Base-by-base conservation (phyloP, 805 yeast species). In the Millerago galiae region DNA sequence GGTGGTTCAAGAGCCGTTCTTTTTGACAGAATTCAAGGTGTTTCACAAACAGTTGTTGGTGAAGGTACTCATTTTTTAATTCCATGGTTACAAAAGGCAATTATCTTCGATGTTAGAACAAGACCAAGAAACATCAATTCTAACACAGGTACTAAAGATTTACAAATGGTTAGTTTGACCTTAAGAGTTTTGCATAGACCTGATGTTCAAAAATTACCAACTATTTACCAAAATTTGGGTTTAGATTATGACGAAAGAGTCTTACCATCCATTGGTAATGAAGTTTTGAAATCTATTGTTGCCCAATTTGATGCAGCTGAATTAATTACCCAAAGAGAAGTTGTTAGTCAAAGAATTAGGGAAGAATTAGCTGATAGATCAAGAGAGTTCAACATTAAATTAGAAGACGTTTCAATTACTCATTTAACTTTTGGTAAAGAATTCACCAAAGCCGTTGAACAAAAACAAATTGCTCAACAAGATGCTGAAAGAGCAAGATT, bases 391-490 rank as follows among this genome's bases (percentile, higher is more conserved):
- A 77, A 84, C 66, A 90, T 93, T 60, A 83, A 75, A 60, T 75
- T 93, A 53, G 99, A 93, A 66, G 99, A 93, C 66, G 99, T 93
- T 41, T 86, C 96, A 21, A 93, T 93, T 53, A 93, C 99, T 13
- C 99, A 93, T 67, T 82, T 93, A 87, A 87, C 97, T 1, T 93
- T 93, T 63, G 98, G 99, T 41, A 77, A 75, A 51, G 99, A 93
- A 61, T 93, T 93, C 71, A 93, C 99, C 42, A 90, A 86, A 66
- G 98, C 99, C 28, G 99, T 93, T 46, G 99, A 93, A 69, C 95
- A 87, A 69, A 93, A 93, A 64, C 98, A 93, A 68, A 95, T 93
- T 67, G 99, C 99, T 27, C 99, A 93, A 70, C 99, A 93, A 68
- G 99, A 93, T 61, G 98, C 99, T 18, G 98, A 93, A 71, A 77